Evolutionary conservation across 2,329 filamentous ascomycete genomes (phyloP).

Genomic region (Balansia obtecta): DNA sequence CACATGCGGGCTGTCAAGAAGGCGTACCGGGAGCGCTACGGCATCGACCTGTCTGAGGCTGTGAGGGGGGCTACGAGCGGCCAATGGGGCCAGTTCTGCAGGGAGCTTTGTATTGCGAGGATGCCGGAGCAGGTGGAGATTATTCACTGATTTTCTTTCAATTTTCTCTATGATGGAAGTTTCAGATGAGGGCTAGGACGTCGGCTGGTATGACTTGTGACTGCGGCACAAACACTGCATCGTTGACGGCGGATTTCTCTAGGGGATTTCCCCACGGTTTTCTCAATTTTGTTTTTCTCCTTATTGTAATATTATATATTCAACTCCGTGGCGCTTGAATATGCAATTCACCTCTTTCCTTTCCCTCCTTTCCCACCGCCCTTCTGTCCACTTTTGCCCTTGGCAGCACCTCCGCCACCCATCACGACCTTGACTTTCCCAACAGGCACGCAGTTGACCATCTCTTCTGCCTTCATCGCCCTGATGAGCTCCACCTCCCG

Average conservation of each 20-base stretch:
- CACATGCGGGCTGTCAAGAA: constrained; percentile 71
- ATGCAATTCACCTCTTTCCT: constrained; percentile 1
- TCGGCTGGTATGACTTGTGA: neutral
- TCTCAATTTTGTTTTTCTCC: neutral
- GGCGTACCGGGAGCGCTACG: constrained; percentile 71
- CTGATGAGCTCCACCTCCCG: constrained; percentile 77
- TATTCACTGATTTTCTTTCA: constrained; percentile 1
- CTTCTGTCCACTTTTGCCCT: constrained; percentile 21
- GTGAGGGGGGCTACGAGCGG: constrained; percentile 65
- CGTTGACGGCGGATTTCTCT: neutral
- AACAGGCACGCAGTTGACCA: constrained; percentile 69
- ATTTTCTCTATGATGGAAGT: neutral
- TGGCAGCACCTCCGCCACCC: constrained; percentile 34
- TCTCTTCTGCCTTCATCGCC: constrained; percentile 68
- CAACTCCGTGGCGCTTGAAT: no score
- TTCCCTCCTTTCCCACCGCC: constrained; percentile 26
- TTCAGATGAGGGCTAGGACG: neutral
- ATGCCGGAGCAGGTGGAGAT: constrained; percentile 29
- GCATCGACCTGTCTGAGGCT: constrained; percentile 59
- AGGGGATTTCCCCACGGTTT: neutral
- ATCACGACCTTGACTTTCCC: constrained; percentile 71
- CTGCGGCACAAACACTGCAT: neutral
- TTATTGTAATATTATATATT: neutral
- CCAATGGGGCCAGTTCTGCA: constrained; percentile 67
- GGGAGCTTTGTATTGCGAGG: constrained; percentile 52